phyloP scores from a whole-genome alignment of 768 basidiomycete genomes.

The Boletus edulis region DNA sequence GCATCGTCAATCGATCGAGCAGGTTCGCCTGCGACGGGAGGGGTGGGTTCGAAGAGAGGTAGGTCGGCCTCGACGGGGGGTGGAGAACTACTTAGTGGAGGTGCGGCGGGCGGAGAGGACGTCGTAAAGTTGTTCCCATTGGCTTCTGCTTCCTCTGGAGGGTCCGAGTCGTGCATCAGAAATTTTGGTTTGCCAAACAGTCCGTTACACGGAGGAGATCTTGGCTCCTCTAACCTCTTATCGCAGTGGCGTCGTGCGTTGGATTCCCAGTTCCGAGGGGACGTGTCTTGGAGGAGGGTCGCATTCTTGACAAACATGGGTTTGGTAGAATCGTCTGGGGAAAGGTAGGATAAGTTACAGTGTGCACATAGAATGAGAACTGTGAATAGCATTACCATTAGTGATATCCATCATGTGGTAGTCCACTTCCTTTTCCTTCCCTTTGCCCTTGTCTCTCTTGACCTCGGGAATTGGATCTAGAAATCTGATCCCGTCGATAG shows the following conservation, averaged over 20 bases:
- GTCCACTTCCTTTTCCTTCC: conserved; percentile 32
- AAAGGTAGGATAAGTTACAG: not conserved
- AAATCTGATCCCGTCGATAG: conserved; percentile 26
- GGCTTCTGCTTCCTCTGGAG: conserved; percentile 9
- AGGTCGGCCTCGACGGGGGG: conserved; percentile 1
- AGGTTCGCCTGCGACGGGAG: not conserved
- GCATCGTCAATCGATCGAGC: conserved; percentile 12
- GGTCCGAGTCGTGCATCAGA: conserved; percentile 26
- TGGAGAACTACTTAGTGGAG: conserved; percentile 33
- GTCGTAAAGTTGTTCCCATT: not conserved
- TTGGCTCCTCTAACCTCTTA: not conserved
- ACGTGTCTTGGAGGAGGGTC: conserved; percentile 20
- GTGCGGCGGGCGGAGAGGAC: conserved; percentile 17
- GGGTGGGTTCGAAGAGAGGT: not conserved
- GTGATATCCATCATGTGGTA: not conserved
- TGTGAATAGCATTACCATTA: conserved; percentile 27
- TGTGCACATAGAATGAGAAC: not conserved
- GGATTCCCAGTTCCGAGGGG: not conserved
- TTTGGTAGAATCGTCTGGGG: conserved; percentile 6
- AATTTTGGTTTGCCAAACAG: conserved; percentile 37
- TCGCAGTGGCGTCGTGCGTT: not conserved
- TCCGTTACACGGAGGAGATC: not conserved
- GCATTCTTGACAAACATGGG: conserved; percentile 21
- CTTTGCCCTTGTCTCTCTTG: conserved; percentile 29
- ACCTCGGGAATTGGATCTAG: conserved; percentile 3